Conservation (phyloP, 2,329 filamentous ascomycete genomes). For the Stachybotrys chartarum region DNA sequence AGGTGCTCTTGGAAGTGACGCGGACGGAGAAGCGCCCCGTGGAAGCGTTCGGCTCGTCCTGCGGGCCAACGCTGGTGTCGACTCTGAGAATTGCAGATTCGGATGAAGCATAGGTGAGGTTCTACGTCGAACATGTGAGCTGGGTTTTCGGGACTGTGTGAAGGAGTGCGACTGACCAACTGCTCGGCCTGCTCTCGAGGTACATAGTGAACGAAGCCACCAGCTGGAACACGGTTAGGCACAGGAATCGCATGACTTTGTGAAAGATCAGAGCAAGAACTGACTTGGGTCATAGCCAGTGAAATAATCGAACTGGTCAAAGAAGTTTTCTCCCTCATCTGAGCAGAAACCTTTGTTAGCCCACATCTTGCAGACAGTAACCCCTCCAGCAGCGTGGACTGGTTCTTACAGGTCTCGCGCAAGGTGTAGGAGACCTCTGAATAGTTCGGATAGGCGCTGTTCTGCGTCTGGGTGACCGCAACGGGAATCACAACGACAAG, state of each 20-base stretch:
- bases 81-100: slow-evolving; percentile 50
- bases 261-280: slow-evolving; percentile 4
- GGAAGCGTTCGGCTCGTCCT: slow-evolving; percentile 39
- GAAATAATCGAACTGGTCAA: slow-evolving; percentile 49
- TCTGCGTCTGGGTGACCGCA: slow-evolving; percentile 29
- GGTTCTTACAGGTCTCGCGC: slow-evolving; percentile 38
- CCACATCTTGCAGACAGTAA: not conserved
- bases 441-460: slow-evolving; percentile 42
- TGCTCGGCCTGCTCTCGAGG: slow-evolving; percentile 30
- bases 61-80: slow-evolving; percentile 48
- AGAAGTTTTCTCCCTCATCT: slow-evolving; percentile 44
- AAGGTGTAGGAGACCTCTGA: slow-evolving; percentile 37
- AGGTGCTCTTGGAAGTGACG: slow-evolving; percentile 52
- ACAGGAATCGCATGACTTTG: not conserved
- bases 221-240: slow-evolving; percentile 18
- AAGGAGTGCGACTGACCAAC: slow-evolving; percentile 26
- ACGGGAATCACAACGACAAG: slow-evolving; percentile 41
- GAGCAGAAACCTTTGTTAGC: not conserved
- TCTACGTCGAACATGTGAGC: slow-evolving; percentile 26
- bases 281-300: slow-evolving; percentile 40
- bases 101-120: slow-evolving; percentile 54
- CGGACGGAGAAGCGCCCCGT: slow-evolving; percentile 58
- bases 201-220: slow-evolving; percentile 49
- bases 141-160: not conserved
- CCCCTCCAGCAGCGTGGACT: not conserved